These are phyloP conservation scores for Allium sativum DNA, from an alignment of 106 monocot genomes.

Conservation along the genomic window DNA sequence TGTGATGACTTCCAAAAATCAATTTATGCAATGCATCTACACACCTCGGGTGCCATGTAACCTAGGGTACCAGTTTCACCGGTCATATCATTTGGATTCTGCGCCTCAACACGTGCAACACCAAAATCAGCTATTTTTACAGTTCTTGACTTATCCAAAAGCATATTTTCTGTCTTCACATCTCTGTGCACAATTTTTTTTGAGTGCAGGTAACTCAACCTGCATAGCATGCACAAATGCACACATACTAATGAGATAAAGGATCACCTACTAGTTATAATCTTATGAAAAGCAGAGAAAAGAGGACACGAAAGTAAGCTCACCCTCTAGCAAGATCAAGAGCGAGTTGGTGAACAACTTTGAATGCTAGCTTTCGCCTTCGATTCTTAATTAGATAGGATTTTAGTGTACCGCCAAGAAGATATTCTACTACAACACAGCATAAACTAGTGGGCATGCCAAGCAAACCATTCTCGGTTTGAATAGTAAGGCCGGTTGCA, in stretches of 20 bases:
- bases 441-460: constrained; percentile 72
- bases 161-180: constrained; percentile 97
- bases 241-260: neutral
- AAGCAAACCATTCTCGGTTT: constrained; percentile 64
- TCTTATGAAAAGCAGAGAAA: neutral
- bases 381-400: constrained; percentile 77
- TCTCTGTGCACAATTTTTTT: constrained; percentile 90
- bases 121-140: constrained; percentile 96
- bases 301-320: neutral
- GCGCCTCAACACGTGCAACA: constrained; percentile 84
- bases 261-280: neutral
- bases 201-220: constrained; percentile 69
- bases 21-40: neutral
- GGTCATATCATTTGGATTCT: constrained; percentile 93
- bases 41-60: constrained; percentile 87
- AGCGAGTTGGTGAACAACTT: constrained; percentile 75
- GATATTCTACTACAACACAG: constrained; percentile 90
- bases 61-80: constrained; percentile 88
- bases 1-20: too few species aligned
- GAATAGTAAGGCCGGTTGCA: constrained; percentile 57
- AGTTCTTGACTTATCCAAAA: constrained; percentile 63
- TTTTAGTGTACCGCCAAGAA: constrained; percentile 78
- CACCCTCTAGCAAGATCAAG: constrained; percentile 90
- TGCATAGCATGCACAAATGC: constrained; percentile 5
- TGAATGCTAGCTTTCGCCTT: constrained; percentile 77